phyloP scores from a whole-genome alignment of 495 filamentous ascomycete genomes.

The Thozetella sp. region DNA sequence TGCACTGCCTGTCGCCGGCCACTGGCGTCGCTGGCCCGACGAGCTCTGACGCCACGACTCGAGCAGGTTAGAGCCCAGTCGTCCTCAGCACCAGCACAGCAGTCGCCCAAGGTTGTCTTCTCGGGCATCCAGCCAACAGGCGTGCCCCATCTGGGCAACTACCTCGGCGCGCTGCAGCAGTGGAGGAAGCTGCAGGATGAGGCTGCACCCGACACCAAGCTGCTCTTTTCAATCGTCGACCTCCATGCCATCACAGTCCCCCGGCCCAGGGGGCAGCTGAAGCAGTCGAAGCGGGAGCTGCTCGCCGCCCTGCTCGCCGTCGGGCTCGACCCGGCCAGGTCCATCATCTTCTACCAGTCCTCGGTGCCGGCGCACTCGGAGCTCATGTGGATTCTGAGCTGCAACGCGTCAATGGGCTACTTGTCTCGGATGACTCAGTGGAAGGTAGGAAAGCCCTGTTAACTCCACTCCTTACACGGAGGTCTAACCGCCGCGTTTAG shows the following conservation, averaged over 20 bases:
- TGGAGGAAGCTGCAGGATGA: conserved; percentile 81
- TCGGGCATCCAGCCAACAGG: conserved; percentile 98
- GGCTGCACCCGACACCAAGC: conserved; percentile 49
- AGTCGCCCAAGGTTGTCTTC: conserved; percentile 60
- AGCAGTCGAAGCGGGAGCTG: conserved; percentile 67
- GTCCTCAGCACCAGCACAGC: not conserved
- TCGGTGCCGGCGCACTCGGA: conserved; percentile 77
- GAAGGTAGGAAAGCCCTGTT: conserved; percentile 64
- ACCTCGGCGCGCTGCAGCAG: conserved; percentile 85
- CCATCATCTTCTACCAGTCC: conserved; percentile 85
- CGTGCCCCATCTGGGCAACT: conserved; percentile 94
- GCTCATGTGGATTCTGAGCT: conserved; percentile 95
- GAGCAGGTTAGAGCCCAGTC: not conserved
- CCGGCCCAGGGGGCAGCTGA: conserved; percentile 61
- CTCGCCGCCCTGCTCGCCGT: conserved; percentile 82
- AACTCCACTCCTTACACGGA: not conserved
- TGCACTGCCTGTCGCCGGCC: not conserved
- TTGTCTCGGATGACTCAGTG: conserved; percentile 96
- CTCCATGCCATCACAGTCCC: conserved; percentile 87
- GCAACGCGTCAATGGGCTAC: conserved; percentile 85
- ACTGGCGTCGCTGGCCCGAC: not conserved
- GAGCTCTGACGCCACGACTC: not conserved
- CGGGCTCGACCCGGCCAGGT: conserved; percentile 74
- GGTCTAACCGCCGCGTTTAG: conserved; percentile 39
- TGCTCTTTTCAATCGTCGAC: conserved; percentile 87